Conservation (phyloP, 805 yeast genomes). For the Phaffomyces antillensis region DNA sequence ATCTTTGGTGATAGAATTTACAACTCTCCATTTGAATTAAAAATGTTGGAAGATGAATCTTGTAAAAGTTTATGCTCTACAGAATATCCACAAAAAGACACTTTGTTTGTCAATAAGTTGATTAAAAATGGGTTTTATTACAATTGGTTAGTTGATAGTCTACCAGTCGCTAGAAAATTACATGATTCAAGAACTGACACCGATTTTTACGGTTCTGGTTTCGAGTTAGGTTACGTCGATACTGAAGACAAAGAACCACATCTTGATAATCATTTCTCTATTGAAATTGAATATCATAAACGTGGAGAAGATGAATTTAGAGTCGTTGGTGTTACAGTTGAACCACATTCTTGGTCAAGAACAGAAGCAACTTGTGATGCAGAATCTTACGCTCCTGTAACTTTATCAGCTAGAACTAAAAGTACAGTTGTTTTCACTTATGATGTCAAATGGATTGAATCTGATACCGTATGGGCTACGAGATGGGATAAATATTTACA, state of each 20-base stretch:
- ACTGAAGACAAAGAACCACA: slow-evolving; percentile 43
- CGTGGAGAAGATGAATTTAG: slow-evolving; percentile 62
- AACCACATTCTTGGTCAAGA: slow-evolving; percentile 53
- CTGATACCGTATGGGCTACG: slow-evolving; percentile 88
- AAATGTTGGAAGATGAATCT: slow-evolving; percentile 63
- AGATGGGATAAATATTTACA: slow-evolving; percentile 97
- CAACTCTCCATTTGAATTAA: slow-evolving; percentile 80
- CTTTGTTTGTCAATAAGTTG: slow-evolving; percentile 68
- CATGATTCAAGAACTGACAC: slow-evolving; percentile 51
- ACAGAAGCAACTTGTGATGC: slow-evolving; percentile 29
- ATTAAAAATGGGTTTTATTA: slow-evolving; percentile 78
- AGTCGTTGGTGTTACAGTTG: slow-evolving; percentile 84
- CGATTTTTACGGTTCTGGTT: slow-evolving; percentile 72
- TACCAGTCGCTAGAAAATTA: slow-evolving; percentile 75
- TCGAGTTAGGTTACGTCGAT: slow-evolving; percentile 68
- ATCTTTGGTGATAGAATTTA: slow-evolving; percentile 94
- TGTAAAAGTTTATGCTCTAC: slow-evolving; percentile 65
- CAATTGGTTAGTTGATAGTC: slow-evolving; percentile 92
- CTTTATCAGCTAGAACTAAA: slow-evolving; percentile 36
- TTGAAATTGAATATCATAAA: slow-evolving; percentile 75
- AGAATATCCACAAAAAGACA: slow-evolving; percentile 55
- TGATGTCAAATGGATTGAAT: slow-evolving; percentile 64
- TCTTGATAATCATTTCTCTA: slow-evolving; percentile 75
- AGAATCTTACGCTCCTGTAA: slow-evolving; percentile 33
- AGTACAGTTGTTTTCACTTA: slow-evolving; percentile 78